phyloP scores from a whole-genome alignment of 768 basidiomycete species.

The Auricularia sp. region DNA sequence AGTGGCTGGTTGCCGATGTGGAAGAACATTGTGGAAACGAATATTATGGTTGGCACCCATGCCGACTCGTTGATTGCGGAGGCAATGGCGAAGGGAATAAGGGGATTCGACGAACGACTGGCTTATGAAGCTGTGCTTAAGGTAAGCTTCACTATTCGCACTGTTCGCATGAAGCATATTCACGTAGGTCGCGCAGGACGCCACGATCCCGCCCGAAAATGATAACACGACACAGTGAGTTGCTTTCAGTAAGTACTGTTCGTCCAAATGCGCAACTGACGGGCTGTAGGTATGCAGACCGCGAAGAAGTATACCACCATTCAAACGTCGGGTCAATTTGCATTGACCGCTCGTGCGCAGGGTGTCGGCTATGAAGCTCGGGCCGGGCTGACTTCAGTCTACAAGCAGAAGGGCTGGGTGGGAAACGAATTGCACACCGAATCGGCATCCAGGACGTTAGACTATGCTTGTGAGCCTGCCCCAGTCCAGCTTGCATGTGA shows the following conservation, averaged over 20 bases:
- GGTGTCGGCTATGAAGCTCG: slow-evolving; percentile 72
- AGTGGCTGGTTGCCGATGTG: slow-evolving; percentile 86
- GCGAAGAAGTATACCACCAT: slow-evolving; percentile 44
- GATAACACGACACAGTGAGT: slow-evolving; percentile 45
- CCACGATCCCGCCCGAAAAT: slow-evolving; percentile 32
- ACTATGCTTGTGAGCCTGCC: slow-evolving; percentile 54
- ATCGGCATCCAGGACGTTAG: slow-evolving; percentile 66
- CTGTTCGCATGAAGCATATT: slow-evolving; percentile 11
- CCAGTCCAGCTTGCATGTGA: not conserved
- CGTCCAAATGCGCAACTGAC: not conserved
- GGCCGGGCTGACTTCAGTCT: slow-evolving; percentile 65
- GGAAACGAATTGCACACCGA: slow-evolving; percentile 72
- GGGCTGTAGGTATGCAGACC: slow-evolving; percentile 47
- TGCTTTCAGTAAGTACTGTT: not conserved
- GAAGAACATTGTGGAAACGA: slow-evolving; percentile 81
- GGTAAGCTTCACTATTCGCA: slow-evolving; percentile 33
- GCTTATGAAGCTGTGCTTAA: slow-evolving; percentile 71
- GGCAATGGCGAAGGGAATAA: slow-evolving; percentile 55
- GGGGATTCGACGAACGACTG: slow-evolving; percentile 48
- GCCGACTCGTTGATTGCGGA: slow-evolving; percentile 71
- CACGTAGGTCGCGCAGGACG: not conserved
- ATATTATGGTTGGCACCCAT: slow-evolving; percentile 80
- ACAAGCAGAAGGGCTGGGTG: slow-evolving; percentile 60
- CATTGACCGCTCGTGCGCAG: slow-evolving; percentile 21
- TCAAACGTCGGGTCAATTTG: slow-evolving; percentile 3